Evolutionary conservation across 148 eudicot species (phyloP), one percentile per base, ranked within the genome.

Genomic region (Spergularia marina): DNA sequence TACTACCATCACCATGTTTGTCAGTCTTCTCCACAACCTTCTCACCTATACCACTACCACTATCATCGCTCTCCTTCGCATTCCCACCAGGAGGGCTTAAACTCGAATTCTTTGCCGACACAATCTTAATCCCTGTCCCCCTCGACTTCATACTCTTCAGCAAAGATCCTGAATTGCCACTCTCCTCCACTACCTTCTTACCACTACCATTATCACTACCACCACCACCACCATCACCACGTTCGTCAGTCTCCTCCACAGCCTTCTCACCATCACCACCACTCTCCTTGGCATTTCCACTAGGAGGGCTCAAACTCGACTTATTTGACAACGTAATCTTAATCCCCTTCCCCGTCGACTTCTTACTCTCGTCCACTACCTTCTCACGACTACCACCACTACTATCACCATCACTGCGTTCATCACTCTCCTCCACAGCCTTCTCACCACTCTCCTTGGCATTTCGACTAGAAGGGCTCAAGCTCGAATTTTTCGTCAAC

Each of bases 371-470:
- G 75, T 78, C 83, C 56, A 74, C 78, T 52, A 49, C 55, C 72
- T 41, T 83, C 74, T 92, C 73, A 82, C 78, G 80, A 40, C 74
- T 30, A 30, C 36, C 36, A 30, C 36, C 4, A 30, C 36, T 3
- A 30, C 36, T 30, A 30, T 3, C 4, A 30, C 36, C 40, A 21
- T 52, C 2, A 36, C 76, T 36, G 59, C 76, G 25, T 47, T 55
- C 67, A 57, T 75, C 78, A 63, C 70, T 34, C 71, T 58, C 75
- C 81, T 89, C 49, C 84, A 93, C 82, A 23, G 18, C 12, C 79
- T 71, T 34, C 49, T 67, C 39, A 73, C 64, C 69, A 83, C 47
- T 67, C 16, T 44, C 72, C 51, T 58, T n/a, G 12, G 23, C 62
- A 25, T 51, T 68, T 25, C 44, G 51, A 63, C 64, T 23, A 30